These are phyloP conservation scores for Rhizopus stolonifer DNA, from an alignment of 371 early-diverging fungal genomes.

Conservation along the genomic window DNA sequence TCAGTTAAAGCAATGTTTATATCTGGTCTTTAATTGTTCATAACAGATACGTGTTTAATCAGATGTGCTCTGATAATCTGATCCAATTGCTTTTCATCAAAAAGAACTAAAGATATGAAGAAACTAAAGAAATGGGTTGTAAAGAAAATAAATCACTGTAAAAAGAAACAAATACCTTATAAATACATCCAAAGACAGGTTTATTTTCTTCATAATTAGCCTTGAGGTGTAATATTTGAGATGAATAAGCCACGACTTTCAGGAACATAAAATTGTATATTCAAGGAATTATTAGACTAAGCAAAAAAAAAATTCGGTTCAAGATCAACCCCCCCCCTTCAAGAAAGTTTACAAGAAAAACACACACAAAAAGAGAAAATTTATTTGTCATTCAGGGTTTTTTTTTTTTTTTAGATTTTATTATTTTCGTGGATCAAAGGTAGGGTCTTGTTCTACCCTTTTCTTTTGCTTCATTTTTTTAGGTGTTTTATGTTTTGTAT, in stretches of 20 bases:
- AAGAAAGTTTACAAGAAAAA: no score
- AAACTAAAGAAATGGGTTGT: constrained; percentile 37
- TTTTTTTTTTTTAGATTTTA: no score
- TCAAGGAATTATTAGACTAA: constrained; percentile 38
- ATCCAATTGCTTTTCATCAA: constrained; percentile 53
- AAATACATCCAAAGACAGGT: constrained; percentile 73
- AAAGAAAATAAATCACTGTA: no score
- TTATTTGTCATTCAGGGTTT: no score
- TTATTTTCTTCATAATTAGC: constrained; percentile 78
- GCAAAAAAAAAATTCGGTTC: no score
- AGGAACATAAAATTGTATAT: no score
- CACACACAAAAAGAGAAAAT: no score
- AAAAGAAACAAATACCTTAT: constrained; percentile 54
- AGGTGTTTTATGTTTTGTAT: constrained; percentile 46
- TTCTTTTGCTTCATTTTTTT: background rate
- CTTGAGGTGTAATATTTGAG: constrained; percentile 68
- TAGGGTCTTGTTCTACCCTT: constrained; percentile 6
- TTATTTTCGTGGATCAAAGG: constrained; percentile 1
- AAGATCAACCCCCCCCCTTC: no score
- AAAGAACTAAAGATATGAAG: constrained; percentile 39
- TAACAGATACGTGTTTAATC: constrained; percentile 53
- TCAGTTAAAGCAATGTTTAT: constrained; percentile 35
- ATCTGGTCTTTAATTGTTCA: constrained; percentile 46
- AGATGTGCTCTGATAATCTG: constrained; percentile 50
- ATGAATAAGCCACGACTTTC: no score